These are phyloP conservation scores for Colletotrichum musicola DNA, from an alignment of 2,329 filamentous ascomycete species.

Conservation along the genomic window DNA sequence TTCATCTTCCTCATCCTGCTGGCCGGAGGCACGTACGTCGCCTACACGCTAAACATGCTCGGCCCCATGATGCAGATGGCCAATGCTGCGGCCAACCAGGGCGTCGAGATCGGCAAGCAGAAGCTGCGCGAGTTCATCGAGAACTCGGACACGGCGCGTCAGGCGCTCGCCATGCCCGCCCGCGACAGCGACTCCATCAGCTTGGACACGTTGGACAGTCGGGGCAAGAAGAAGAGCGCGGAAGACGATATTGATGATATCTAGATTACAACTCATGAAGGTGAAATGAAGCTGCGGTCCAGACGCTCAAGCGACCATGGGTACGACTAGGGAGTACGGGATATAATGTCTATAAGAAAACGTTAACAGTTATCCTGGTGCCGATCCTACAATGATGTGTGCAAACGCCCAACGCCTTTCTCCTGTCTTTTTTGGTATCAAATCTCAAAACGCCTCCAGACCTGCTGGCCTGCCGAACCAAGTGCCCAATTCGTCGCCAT, in stretches of 20 bases:
- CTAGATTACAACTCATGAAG: slow-evolving; percentile 45
- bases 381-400: slow-evolving; percentile 7
- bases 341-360: slow-evolving; percentile 39
- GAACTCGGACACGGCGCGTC: slow-evolving; percentile 84
- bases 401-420: slow-evolving; percentile 8
- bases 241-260: slow-evolving; percentile 72
- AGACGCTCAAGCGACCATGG: slow-evolving; percentile 25
- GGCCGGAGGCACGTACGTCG: slow-evolving; percentile 84
- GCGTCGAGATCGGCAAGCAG: slow-evolving; percentile 91
- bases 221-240: slow-evolving; percentile 63
- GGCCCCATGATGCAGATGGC: slow-evolving; percentile 96
- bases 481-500: slow-evolving; percentile 75
- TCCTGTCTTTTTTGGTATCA: not conserved
- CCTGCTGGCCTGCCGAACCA: slow-evolving; percentile 87
- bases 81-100: slow-evolving; percentile 88
- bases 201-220: slow-evolving; percentile 71
- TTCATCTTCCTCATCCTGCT: slow-evolving; percentile 88
- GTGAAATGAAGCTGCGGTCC: slow-evolving; percentile 19
- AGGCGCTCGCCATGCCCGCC: slow-evolving; percentile 82
- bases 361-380: slow-evolving; percentile 7
- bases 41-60: slow-evolving; percentile 93
- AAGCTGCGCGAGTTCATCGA: slow-evolving; percentile 91
- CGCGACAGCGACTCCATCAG: slow-evolving; percentile 63
- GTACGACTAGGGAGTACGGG: slow-evolving; percentile 31
- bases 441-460: slow-evolving; percentile 75